Evolutionary conservation across 2,329 filamentous ascomycete genomes (phyloP).

Genomic region (Neurospora sp.): DNA sequence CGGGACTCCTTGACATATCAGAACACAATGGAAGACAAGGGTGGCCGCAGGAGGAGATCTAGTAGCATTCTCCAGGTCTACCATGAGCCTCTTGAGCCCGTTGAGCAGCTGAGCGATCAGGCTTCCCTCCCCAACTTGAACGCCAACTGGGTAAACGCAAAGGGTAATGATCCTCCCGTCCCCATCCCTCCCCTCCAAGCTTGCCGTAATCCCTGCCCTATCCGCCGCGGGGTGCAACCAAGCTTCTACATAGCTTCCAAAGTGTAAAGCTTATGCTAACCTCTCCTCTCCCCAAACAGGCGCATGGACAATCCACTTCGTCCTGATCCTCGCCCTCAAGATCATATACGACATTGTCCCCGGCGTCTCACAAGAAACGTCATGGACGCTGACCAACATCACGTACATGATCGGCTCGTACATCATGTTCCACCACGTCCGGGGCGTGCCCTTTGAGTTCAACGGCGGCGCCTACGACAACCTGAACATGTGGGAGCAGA

Average conservation of each 20-base stretch:
- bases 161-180: slow-evolving; percentile 54
- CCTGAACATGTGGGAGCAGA: slow-evolving; percentile 99
- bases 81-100: slow-evolving; percentile 89
- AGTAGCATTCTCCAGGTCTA: slow-evolving; percentile 90
- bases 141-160: slow-evolving; percentile 97
- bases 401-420: slow-evolving; percentile 99
- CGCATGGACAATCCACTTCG: slow-evolving; percentile 95
- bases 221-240: not conserved
- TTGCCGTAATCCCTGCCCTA: not conserved
- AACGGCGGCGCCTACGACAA: slow-evolving; percentile 98
- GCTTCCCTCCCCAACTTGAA: slow-evolving; percentile 90
- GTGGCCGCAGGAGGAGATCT: slow-evolving; percentile 78
- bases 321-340: slow-evolving; percentile 84
- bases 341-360: slow-evolving; percentile 96
- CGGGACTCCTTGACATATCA: slow-evolving; percentile 42
- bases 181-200: not conserved
- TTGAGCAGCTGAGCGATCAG: slow-evolving; percentile 97
- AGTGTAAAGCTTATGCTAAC: slow-evolving; percentile 11
- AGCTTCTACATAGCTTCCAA: not conserved
- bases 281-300: slow-evolving; percentile 40
- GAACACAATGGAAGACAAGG: slow-evolving; percentile 51
- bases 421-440: slow-evolving; percentile 99
- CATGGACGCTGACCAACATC: slow-evolving; percentile 97
- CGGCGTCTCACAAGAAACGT: slow-evolving; percentile 92
- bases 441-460: slow-evolving; percentile 97